These are phyloP conservation scores for Primulina tabacum DNA, from an alignment of 257 asterid genomes.

Conservation along the genomic window DNA sequence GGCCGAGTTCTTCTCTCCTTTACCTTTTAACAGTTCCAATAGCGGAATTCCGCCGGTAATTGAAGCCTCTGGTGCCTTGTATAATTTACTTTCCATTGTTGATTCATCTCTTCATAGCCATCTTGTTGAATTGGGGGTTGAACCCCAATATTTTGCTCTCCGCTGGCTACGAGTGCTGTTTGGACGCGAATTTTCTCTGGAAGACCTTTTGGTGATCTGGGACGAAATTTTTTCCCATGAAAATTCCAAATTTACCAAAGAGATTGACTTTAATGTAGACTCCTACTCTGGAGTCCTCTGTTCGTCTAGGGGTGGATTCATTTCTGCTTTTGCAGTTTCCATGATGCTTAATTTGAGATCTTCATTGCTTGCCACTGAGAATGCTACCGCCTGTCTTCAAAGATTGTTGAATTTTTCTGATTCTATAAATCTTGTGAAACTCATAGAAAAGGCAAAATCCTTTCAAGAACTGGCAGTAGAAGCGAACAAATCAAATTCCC, in stretches of 20 bases:
- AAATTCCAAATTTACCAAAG: constrained; percentile 40
- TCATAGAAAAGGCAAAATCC: constrained; percentile 66
- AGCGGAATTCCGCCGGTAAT: constrained; percentile 71
- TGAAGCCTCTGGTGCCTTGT: constrained; percentile 75
- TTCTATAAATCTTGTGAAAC: constrained; percentile 50
- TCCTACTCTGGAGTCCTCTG: constrained; percentile 53
- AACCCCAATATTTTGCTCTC: constrained; percentile 84
- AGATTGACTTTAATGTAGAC: constrained; percentile 33
- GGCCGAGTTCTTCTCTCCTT: constrained; percentile 75
- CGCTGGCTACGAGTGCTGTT: constrained; percentile 89
- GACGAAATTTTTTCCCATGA: constrained; percentile 71
- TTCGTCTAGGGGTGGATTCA: constrained; percentile 81
- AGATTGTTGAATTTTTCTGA: constrained; percentile 74
- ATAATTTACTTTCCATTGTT: constrained; percentile 78
- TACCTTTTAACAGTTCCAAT: constrained; percentile 46
- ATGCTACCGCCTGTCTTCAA: constrained; percentile 78
- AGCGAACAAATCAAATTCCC: constrained; percentile 46
- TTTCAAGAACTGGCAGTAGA: constrained; percentile 64
- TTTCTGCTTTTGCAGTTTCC: constrained; percentile 84
- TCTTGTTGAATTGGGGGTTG: constrained; percentile 87
- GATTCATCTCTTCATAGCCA: constrained; percentile 83
- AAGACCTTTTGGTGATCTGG: constrained; percentile 75
- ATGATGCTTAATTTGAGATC: constrained; percentile 79
- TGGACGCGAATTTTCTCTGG: constrained; percentile 89
- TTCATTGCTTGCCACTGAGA: constrained; percentile 82